Evolutionary conservation across 169 alveolate genomes (phyloP).

Genomic region (Plasmodium berghei): DNA sequence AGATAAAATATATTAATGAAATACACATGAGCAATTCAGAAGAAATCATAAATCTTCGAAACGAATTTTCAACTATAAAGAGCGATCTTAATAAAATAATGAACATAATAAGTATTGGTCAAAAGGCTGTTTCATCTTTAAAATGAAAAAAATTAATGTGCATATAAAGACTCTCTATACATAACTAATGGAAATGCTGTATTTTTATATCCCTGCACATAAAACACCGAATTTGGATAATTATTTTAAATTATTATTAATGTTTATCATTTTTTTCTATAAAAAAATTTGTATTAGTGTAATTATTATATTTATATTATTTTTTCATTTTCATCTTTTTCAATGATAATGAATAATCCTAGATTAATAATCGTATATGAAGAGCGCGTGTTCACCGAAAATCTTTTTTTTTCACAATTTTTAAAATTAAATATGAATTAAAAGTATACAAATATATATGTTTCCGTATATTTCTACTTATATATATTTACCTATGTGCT

Average conservation of each 20-base stretch:
- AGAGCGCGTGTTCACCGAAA: too few species aligned
- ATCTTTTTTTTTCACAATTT: too few species aligned
- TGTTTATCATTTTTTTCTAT: too few species aligned
- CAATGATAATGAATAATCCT: too few species aligned
- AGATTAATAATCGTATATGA: too few species aligned
- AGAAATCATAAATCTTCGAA: constrained; percentile 39
- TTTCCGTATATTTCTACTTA: not conserved
- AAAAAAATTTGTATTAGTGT: too few species aligned
- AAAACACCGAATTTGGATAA: too few species aligned
- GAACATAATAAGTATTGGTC: constrained; percentile 42
- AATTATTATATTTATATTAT: too few species aligned
- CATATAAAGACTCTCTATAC: not conserved
- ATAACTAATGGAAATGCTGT: too few species aligned
- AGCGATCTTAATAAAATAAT: constrained; percentile 49
- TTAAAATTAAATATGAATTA: constrained; percentile 4
- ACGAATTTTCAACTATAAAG: constrained; percentile 20
- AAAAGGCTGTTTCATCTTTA: constrained; percentile 46
- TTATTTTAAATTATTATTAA: too few species aligned
- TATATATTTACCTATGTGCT: not conserved
- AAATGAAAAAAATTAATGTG: constrained; percentile 1
- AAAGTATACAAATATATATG: not conserved
- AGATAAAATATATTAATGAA: constrained; percentile 47
- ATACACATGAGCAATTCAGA: constrained; percentile 23
- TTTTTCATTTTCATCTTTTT: too few species aligned
- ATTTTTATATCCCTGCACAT: too few species aligned